A percentile compares a stretch with the other conserved stretches of the same genome.
phyloP scores from a whole-genome alignment of 73 alveolate genomes.

The Paramecium biaurelia region DNA sequence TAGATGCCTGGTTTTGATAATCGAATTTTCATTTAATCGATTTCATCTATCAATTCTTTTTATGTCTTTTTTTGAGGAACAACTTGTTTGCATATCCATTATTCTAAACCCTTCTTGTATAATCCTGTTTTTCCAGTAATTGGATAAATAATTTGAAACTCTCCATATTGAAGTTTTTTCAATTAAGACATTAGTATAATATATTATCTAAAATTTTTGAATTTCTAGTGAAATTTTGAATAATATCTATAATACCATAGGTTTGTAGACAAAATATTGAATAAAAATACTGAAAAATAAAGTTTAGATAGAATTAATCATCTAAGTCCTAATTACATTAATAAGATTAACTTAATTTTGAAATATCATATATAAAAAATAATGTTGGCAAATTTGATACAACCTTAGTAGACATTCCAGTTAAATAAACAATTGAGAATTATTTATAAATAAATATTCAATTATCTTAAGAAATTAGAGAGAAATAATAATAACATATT shows the following conservation, averaged over 20 bases:
- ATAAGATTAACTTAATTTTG: neutral
- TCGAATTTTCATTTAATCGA: neutral
- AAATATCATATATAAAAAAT: too few species aligned
- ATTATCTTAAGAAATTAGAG: neutral
- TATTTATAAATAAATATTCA: neutral
- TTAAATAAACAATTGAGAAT: neutral
- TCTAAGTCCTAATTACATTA: neutral
- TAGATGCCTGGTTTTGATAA: neutral
- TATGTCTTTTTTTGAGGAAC: neutral
- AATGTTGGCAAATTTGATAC: neutral
- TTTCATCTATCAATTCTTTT: neutral
- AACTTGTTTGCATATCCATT: neutral
- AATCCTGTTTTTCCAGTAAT: neutral
- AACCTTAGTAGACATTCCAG: neutral
- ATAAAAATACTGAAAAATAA: neutral
- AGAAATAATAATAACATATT: neutral
- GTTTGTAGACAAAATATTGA: neutral
- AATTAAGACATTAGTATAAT: neutral
- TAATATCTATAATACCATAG: neutral
- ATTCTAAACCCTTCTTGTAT: neutral
- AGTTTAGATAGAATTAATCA: neutral
- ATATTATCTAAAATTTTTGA: neutral
- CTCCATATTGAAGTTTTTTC: neutral
- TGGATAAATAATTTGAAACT: neutral
- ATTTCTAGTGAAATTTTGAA: neutral